Evolutionary conservation across 306 rosid species (phyloP), one percentile per base, ranked within the genome.

Genomic region (Quercus mongolica): DNA sequence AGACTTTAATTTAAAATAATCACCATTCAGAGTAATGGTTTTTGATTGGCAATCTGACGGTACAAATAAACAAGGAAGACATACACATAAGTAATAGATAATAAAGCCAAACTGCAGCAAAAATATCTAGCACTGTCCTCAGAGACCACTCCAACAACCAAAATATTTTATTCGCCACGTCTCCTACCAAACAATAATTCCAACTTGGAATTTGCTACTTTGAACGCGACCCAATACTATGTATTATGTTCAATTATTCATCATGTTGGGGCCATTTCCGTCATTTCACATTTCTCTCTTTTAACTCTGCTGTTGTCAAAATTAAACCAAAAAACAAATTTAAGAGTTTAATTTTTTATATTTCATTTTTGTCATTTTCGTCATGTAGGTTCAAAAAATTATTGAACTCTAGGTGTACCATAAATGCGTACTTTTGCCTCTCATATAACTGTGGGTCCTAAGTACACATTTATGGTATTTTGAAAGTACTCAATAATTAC

Each of bases 71-170:
- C 20, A 3, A 62, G 23, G 28, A 54, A 55, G 17, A 15, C n/a
- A 25, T n/a, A 33, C 69, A 51, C 46, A 23, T 15, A 8, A 4
- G 26, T 21, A 20, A 25, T 18, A 6, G 31, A 26, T 19, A 41
- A 35, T 19, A 41, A 74, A 17, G 44, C 10, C n/a, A 65, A 52
- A 15, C 57, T 19, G 25, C 63, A 9, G 19, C 74, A 33, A 19
- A 87, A 84, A 84, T 87, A 87, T 87, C 84, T 87, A 33, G 44
- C 80, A 71, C 19, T 15, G 71, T 38, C 49, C 11, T 7, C 46
- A 8, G 46, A 38, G 10, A 38, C 46, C 76, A n/a, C 31, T 7
- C 21, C 69, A 23, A 76, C 5, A 20, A 11, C 2, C 19, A 13
- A 78, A 3, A 79, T 35, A 71, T 83, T 86, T 81, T 51, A 62